Base-by-base conservation (phyloP, 2,329 filamentous ascomycete species). In the Botrytis galanthina region DNA sequence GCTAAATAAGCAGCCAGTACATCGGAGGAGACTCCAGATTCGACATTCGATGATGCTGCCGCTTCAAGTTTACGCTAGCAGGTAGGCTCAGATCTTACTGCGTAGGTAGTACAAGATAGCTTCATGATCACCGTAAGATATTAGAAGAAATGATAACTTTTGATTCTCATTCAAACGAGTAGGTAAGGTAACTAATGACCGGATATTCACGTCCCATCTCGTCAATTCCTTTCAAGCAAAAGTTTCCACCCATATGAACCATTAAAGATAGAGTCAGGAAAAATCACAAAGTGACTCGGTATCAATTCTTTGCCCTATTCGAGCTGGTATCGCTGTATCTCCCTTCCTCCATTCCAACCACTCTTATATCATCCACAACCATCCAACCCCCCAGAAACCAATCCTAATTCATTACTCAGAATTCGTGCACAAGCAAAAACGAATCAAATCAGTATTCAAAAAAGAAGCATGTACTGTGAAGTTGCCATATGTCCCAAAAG, bases 401-500 rank as follows among this genome's bases (percentile, higher is more conserved):
- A 39, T 14, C 29, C 26, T 29, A 57, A 29, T n/a, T 5, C 26
- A 67, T 29, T 18, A 54, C 35, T 26, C 3, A 26, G 20, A 69
- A 37, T 37, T 9, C 35, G 29, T 29, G 37, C 51, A 18, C 51
- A 69, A 57, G 48, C 66, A 69, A 42, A 32, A 64, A 14, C 18
- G 16, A 44, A 59, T 12, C 18, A 57, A 42, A 32, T 32, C n/a
- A 22, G 48, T n/a, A 57, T 32, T 20, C 37, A 39, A 35, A 22
- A 66, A 42, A 37, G 18, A 69, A 57, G 48, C 35, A 69, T 44
- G 18, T 69, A 69, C 66, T 69, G 66, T 69, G 66, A 69, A 69
- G 66, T 69, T 69, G 35, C 66, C 66, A 51, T 57, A 32, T 57
- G 66, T 69, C 66, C 66, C 48, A 57, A 59, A 29, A n/a, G n/a